phyloP scores from a whole-genome alignment of 2,329 filamentous ascomycete species.

The Claviceps fusiformis region DNA sequence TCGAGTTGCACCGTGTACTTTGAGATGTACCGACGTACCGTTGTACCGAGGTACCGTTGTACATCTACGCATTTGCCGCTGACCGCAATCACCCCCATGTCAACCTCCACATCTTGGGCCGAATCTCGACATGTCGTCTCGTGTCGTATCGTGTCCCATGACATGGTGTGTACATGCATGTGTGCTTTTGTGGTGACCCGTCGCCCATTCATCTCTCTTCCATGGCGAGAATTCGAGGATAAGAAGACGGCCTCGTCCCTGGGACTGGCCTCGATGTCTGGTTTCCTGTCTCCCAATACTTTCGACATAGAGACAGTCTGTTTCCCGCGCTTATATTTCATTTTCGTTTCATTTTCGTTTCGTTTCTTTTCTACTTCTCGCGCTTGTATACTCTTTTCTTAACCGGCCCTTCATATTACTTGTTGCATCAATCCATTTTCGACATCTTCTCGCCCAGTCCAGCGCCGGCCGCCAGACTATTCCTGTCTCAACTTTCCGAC shows the following conservation, averaged over 20 bases:
- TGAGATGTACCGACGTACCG: too few species aligned
- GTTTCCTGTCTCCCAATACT: constrained; percentile 12
- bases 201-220: background rate
- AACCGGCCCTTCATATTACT: constrained; percentile 1
- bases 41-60: background rate
- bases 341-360: constrained; percentile 6
- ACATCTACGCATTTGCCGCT: too few species aligned
- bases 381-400: background rate
- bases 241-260: constrained; percentile 17
- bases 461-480: constrained; percentile 3
- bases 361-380: background rate
- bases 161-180: background rate
- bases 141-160: background rate
- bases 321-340: too few species aligned
- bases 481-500: background rate
- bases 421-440: background rate
- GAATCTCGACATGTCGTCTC: too few species aligned
- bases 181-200: background rate
- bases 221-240: constrained; percentile 11
- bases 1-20: too few species aligned
- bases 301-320: constrained; percentile 4
- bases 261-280: constrained; percentile 12
- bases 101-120: too few species aligned
- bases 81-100: too few species aligned
- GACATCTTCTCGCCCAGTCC: background rate